Evolutionary conservation across 139 green algal genomes (phyloP), one percentile per base, ranked within the genome.

Genomic region (Coccomyxa sp.): DNA sequence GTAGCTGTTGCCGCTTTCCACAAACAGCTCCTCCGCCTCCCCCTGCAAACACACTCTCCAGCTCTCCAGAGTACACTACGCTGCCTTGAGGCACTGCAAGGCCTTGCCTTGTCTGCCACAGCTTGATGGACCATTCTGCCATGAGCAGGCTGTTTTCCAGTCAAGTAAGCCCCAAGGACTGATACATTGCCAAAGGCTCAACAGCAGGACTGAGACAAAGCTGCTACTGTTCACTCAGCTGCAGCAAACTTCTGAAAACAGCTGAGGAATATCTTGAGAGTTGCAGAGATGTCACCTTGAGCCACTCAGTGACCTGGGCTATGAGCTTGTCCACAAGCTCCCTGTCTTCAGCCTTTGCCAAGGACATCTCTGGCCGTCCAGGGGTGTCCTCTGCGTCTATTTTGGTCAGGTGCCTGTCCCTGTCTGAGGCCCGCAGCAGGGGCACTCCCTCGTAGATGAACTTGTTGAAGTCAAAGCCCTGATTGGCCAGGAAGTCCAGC

Each of bases 401-500:
- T 34, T 6, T 34, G 9, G 4, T 55, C 34, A 87, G 76, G 34
- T 29, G 58, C 29, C 29, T 69, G 39, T 90, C 77, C 0, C 86
- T 55, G 18, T 78, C 6, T 1, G 54, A 50, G 0, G 37, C 81
- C 50, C 78, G 84, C 75, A 93, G 79, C 86, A 88, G 96, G 0
- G 83, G 64, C 9, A 96, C 74, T 7, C 92, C 92, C 36, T 94
- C 75, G 50, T 88, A 82, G 68, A 96, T 87, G 73, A 83, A 93
- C 68, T 90, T 94, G 86, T 96, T 96, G 84, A 96, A 96, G 79
- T 96, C 90, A 85, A 96, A 96, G 37, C 86, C 81, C 72, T 91
- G 86, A 31, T 78, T 18, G 10, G 87, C 78, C 40, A 96, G 85
- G 75, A 95, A 96, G 10, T 86, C 82, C 22, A 96, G 75, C 6